Evolutionary conservation across 371 early-diverging fungal genomes (phyloP), one percentile per base, ranked within the genome.

Genomic region (Parasitella parasitica): DNA sequence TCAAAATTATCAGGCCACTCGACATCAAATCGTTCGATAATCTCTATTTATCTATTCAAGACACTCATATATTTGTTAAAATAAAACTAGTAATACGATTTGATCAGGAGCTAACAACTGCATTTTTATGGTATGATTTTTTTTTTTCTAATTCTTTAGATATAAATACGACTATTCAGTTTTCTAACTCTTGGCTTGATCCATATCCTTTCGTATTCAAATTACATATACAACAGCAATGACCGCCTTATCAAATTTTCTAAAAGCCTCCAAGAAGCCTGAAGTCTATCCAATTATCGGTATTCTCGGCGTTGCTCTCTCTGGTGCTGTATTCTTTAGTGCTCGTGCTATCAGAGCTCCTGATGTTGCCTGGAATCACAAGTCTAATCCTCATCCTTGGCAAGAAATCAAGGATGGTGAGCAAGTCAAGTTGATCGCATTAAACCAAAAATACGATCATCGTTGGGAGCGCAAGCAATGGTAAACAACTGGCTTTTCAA

Each of bases 201-300:
- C 27, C 26, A 48, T 26, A 22, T 48, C 6, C 3, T 43, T 22
- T 22, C 11, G 22, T 43, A 16, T 20, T 48, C 4, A 26, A 13
- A n/a, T n/a, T 38, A 38, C 16, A 2, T 13, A 48, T 6, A 48
- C 24, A 24, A 24, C 24, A 48, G 28, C 37, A 59, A 63, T 63
- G 64, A 34, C 64, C 38, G 57, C 64, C 27, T 58, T 63, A 27
- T 20, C 11, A 11, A 41, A 13, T 52, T 76, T 79, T 56, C 57
- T 79, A 55, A 70, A 63, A 56, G 63, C 64, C 32, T 73, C 76
- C 54, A 69, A 54, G 50, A 74, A 75, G 50, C 76, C 80, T 16
- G 76, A 79, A 69, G 57, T 79, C 32, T 66, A 61, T 39, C 80
- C 76, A 43, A 53, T 79, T 16, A 35, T 79, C 43, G 73, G 66